Conservation (phyloP, 2,329 filamentous ascomycete species). For the Monosporascus sp. region DNA sequence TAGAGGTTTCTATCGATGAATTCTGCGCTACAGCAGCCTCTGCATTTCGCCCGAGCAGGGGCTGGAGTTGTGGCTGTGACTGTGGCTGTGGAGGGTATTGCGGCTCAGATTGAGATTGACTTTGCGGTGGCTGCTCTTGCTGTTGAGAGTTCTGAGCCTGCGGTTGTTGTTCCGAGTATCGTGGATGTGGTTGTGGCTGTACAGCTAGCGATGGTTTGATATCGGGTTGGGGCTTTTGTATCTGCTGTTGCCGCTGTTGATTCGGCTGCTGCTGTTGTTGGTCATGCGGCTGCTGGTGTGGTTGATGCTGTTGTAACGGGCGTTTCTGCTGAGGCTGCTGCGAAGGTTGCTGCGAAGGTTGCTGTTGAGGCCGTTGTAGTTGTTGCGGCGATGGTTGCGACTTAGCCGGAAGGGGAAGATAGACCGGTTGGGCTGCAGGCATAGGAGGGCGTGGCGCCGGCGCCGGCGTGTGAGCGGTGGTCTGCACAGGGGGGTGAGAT, state of each 20-base stretch:
- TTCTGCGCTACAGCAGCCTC: neutral
- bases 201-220: conserved; percentile 4
- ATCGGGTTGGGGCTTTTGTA: conserved; percentile 7
- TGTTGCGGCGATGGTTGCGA: conserved; percentile 1
- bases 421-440: conserved; percentile 26
- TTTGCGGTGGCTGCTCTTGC: conserved; percentile 1
- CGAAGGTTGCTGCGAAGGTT: neutral
- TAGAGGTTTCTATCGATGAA: conserved; percentile 7
- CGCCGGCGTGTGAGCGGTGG: conserved; percentile 9
- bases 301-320: conserved; percentile 1
- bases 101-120: conserved; percentile 5
- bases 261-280: neutral
- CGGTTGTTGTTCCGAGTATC: neutral
- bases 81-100: conserved; percentile 7
- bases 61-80: conserved; percentile 6
- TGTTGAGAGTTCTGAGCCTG: neutral
- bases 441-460: conserved; percentile 20
- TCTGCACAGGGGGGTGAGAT: conserved; percentile 15
- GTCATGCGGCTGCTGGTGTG: neutral
- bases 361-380: neutral
- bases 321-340: neutral
- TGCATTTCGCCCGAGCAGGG: conserved; percentile 1
- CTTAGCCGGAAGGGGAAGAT: conserved; percentile 13
- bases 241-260: conserved; percentile 9
- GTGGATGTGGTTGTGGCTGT: conserved; percentile 5